Evolutionary conservation across 441 rosid species (phyloP).

Genomic region (Capsella rubella): DNA sequence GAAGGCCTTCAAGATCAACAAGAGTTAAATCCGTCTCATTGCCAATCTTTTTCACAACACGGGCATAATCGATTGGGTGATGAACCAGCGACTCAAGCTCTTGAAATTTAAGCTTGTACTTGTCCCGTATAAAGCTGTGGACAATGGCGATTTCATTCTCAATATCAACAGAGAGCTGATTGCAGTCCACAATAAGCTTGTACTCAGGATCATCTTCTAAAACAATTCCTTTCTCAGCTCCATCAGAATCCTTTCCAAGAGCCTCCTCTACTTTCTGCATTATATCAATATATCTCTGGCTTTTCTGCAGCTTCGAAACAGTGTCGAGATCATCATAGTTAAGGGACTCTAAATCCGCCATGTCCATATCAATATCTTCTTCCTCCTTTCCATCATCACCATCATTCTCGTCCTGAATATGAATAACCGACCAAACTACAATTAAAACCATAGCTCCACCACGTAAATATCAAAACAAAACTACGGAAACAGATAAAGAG

Average conservation of each 20-base stretch:
- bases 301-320: conserved; percentile 78
- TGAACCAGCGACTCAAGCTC: conserved; percentile 92
- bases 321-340: conserved; percentile 86
- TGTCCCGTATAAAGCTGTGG: conserved; percentile 89
- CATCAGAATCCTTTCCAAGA: conserved; percentile 68
- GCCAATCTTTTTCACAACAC: conserved; percentile 87
- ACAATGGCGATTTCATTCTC: conserved; percentile 88
- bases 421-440: not conserved
- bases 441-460: not conserved
- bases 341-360: conserved; percentile 71
- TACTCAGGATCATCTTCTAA: conserved; percentile 94
- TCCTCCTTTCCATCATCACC: conserved; percentile 68
- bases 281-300: conserved; percentile 79
- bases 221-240: conserved; percentile 61
- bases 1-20: conserved; percentile 81
- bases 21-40: conserved; percentile 86
- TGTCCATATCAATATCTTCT: conserved; percentile 74
- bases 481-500: not conserved
- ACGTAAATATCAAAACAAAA: not conserved
- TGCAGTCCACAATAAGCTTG: conserved; percentile 91
- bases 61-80: conserved; percentile 91
- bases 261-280: conserved; percentile 91
- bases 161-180: conserved; percentile 80
- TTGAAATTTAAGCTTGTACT: conserved; percentile 80
- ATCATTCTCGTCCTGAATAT: conserved; percentile 71